Conservation (phyloP, 2,329 filamentous ascomycete genomes). For the Ascocoryne sarcoides region DNA sequence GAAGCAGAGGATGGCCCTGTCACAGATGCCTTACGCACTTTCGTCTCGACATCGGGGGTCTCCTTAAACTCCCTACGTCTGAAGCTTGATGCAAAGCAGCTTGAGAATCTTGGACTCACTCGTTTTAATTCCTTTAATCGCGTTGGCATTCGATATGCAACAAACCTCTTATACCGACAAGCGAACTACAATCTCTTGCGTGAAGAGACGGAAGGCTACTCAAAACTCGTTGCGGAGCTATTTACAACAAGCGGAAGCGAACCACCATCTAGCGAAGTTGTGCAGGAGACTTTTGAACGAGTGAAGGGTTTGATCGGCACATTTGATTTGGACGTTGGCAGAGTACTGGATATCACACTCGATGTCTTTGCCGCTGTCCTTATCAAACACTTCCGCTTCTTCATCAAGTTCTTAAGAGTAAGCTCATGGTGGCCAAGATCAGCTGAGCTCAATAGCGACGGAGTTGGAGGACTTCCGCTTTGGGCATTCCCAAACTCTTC, state of each 20-base stretch:
- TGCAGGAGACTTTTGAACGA: constrained; percentile 79
- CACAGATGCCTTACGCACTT: constrained; percentile 48
- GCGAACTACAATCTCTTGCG: constrained; percentile 93
- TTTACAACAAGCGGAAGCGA: constrained; percentile 79
- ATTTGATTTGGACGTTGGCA: constrained; percentile 92
- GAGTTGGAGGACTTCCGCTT: constrained; percentile 58
- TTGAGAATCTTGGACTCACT: constrained; percentile 71
- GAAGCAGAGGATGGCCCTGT: constrained; percentile 54
- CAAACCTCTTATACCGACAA: constrained; percentile 87
- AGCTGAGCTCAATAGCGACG: constrained; percentile 34
- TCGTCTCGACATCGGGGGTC: constrained; percentile 66
- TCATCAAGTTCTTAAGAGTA: constrained; percentile 80
- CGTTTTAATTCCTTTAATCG: constrained; percentile 77
- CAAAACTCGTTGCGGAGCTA: constrained; percentile 90
- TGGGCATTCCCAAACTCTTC: constrained; percentile 74
- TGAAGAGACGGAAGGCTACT: constrained; percentile 94
- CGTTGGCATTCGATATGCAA: constrained; percentile 80
- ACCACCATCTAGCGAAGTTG: constrained; percentile 64
- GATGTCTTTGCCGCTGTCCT: constrained; percentile 92
- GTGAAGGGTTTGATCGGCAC: constrained; percentile 94
- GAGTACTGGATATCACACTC: constrained; percentile 86
- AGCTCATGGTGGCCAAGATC: constrained; percentile 96
- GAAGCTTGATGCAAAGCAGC: constrained; percentile 69
- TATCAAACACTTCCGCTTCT: constrained; percentile 88
- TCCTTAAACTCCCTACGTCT: constrained; percentile 65